A percentile compares a stretch with the other conserved stretches of the same genome.
These are phyloP conservation scores for Aspergillus panamensis DNA, from an alignment of 495 filamentous ascomycete genomes.

Conservation along the genomic window DNA sequence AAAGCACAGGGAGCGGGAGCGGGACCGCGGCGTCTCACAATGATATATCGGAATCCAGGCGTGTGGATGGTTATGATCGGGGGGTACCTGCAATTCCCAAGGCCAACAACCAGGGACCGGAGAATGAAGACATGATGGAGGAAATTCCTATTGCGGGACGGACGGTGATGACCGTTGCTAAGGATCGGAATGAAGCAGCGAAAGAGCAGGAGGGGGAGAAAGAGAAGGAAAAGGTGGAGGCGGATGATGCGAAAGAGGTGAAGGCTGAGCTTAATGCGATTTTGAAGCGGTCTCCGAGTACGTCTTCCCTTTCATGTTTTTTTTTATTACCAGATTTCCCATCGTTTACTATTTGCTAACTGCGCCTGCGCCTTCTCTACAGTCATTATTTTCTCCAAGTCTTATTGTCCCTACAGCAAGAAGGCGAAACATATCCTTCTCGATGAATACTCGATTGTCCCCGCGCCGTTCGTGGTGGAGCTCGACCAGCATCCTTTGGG, in stretches of 20 bases:
- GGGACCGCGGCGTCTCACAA: conserved; percentile 33
- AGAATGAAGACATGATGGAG: conserved; percentile 24
- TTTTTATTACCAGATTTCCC: background rate
- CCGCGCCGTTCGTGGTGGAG: conserved; percentile 84
- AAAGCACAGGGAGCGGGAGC: conserved; percentile 25
- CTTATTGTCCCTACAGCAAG: conserved; percentile 81
- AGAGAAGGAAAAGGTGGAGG: conserved; percentile 15
- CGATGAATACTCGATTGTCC: conserved; percentile 75
- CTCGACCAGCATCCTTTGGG: conserved; percentile 80
- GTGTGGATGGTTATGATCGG: conserved; percentile 44
- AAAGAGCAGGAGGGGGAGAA: conserved; percentile 22
- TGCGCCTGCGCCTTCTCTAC: conserved; percentile 5
- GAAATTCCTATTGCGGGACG: conserved; percentile 62
- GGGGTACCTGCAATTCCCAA: conserved; percentile 41
- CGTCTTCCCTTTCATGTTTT: conserved; percentile 23
- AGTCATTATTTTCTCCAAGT: conserved; percentile 96
- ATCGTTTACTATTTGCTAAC: background rate
- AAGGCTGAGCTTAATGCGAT: conserved; percentile 67
- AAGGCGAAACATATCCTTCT: conserved; percentile 80
- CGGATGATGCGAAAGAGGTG: conserved; percentile 34
- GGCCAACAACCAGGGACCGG: background rate
- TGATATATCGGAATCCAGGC: conserved; percentile 32
- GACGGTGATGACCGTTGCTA: conserved; percentile 55
- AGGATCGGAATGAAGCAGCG: conserved; percentile 32
- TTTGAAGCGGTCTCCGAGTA: conserved; percentile 78